These are phyloP conservation scores for Pelargonium nanum DNA, from an alignment of 345 rosid genomes.

Conservation along the genomic window DNA sequence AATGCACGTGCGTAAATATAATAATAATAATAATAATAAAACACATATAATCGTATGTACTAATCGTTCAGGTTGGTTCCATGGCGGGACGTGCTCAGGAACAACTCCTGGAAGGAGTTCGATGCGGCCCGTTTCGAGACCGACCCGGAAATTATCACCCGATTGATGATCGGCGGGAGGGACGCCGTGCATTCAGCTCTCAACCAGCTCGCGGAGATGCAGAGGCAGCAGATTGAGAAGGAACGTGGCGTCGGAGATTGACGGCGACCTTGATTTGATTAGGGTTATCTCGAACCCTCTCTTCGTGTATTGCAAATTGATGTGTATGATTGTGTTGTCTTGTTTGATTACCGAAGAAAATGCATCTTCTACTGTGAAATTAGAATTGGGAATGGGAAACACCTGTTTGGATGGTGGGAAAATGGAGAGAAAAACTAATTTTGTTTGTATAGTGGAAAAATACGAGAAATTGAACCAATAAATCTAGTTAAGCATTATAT, in stretches of 20 bases:
- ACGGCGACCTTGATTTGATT: constrained; percentile 8
- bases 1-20: too few species aligned
- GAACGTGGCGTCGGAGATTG: constrained; percentile 25
- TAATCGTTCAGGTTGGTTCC: too few species aligned
- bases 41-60: too few species aligned
- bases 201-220: constrained; percentile 74
- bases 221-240: constrained; percentile 50
- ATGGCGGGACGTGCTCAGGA: constrained; percentile 76
- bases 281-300: neutral
- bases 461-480: too few species aligned
- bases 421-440: too few species aligned
- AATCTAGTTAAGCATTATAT: too few species aligned
- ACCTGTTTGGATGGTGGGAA: neutral
- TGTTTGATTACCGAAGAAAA: neutral
- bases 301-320: neutral
- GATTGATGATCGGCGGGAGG: constrained; percentile 66
- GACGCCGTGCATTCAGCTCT: constrained; percentile 64
- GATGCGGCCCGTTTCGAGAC: constrained; percentile 73
- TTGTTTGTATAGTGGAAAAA: too few species aligned
- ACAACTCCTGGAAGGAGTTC: constrained; percentile 74
- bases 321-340: neutral
- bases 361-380: neutral
- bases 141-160: constrained; percentile 70
- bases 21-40: too few species aligned
- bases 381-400: neutral